Evolutionary conservation across 2,329 filamentous ascomycete genomes (phyloP).

Genomic region (Fusarium dlaminii): DNA sequence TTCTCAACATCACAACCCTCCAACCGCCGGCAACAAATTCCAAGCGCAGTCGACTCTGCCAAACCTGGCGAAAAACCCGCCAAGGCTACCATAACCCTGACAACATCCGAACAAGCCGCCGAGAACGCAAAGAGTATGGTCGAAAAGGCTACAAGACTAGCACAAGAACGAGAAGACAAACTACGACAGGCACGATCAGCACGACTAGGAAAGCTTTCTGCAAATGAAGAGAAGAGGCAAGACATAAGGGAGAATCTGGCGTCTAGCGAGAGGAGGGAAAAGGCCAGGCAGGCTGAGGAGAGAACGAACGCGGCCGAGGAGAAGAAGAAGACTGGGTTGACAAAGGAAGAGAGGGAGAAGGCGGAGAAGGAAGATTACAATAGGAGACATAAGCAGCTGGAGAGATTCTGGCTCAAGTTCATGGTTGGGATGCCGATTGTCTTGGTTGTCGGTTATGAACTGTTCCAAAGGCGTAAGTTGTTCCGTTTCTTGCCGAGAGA

Average conservation of each 20-base stretch:
- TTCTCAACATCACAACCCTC: conserved; percentile 11
- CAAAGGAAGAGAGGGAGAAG: conserved; percentile 30
- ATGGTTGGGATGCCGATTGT: conserved; percentile 65
- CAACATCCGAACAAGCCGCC: neutral
- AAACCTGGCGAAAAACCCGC: neutral
- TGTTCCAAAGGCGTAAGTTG: conserved; percentile 61
- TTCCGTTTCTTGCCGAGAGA: fast-evolving
- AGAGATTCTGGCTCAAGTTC: conserved; percentile 56
- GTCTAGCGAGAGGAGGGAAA: conserved; percentile 14
- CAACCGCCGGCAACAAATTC: neutral
- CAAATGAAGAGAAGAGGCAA: neutral
- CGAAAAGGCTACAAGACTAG: neutral
- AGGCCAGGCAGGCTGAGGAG: conserved; percentile 9
- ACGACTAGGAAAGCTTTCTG: neutral
- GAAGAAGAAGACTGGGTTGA: neutral
- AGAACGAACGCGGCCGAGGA: neutral
- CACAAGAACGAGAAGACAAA: neutral
- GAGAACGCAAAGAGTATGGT: neutral
- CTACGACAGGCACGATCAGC: conserved; percentile 9
- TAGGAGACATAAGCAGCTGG: conserved; percentile 55
- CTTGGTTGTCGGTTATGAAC: conserved; percentile 63
- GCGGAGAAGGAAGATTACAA: conserved; percentile 50
- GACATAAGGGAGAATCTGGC: neutral
- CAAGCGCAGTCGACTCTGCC: neutral
- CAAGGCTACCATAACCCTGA: neutral